Evolutionary conservation across 1,284 basidiomycete genomes (phyloP), one percentile per base, ranked within the genome.

Genomic region (Rugosomyces carneus): DNA sequence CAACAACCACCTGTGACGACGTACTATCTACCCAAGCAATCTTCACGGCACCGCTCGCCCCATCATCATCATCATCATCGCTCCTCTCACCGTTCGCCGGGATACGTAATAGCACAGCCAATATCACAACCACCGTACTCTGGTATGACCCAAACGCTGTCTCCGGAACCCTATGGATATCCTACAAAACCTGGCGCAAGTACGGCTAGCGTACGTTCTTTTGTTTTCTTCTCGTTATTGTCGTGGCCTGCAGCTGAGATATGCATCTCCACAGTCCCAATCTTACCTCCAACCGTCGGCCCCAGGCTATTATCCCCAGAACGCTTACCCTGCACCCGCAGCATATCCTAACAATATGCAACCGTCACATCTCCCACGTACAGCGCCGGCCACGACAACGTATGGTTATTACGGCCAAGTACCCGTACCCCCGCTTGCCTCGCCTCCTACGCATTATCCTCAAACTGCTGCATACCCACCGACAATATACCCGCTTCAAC

Each of bases 21-120:
- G 4, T 23, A 34, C n/a, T 15, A 38, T 19, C 43, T 18, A 13
- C 16, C 20, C 9, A 42, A 45, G 21, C 48, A 40, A 21, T 41
- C 47, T 4, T 31, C 29, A 31, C 35, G 20, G 7, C 35, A 37
- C 19, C 35, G 35, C 13, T 21, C 16, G 5, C 13, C 16, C n/a
- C n/a, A n/a, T n/a, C n/a, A n/a, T n/a, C n/a, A n/a, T 18, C 16
- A 19, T 35, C 16, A n/a, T 19, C 47, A 49, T 20, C 45, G 29
- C n/a, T 53, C 50, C 21, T 42, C 50, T 18, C 37, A 47, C 29
- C 44, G 23, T n/a, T n/a, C n/a, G n/a, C n/a, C n/a, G 8, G 40
- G 37, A 13, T 48, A 51, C 26, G 1, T 23, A n/a, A 26, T n/a
- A n/a, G n/a, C n/a, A 11, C 50, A 37, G 2, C 41, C 44, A 3